phyloP scores from a whole-genome alignment of 805 yeast species.

The Grigorovia humatica region DNA sequence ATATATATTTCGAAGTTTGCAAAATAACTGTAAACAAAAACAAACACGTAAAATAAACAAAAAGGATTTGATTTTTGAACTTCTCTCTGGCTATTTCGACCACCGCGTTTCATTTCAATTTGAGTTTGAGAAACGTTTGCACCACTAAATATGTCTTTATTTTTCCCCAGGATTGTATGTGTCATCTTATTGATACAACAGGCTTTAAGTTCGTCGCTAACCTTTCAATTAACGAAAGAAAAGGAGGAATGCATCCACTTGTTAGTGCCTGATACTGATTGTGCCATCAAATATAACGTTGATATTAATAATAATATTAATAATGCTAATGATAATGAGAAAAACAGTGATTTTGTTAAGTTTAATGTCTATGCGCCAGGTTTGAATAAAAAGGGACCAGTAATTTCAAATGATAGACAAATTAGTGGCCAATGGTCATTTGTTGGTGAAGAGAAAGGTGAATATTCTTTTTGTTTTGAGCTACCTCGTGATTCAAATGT shows the following conservation, averaged over 20 bases:
- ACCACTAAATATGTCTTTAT: neutral
- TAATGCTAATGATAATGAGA: slow-evolving; percentile 12
- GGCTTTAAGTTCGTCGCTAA: slow-evolving; percentile 15
- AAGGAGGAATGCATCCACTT: slow-evolving; percentile 21
- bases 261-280: slow-evolving; percentile 50
- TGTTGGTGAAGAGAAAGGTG: slow-evolving; percentile 57
- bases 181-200: neutral
- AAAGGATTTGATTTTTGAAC: too few species aligned
- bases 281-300: slow-evolving; percentile 33
- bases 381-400: slow-evolving; percentile 18
- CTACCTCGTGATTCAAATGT: slow-evolving; percentile 64
- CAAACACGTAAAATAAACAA: neutral
- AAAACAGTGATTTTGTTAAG: slow-evolving; percentile 12
- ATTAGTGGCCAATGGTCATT: slow-evolving; percentile 76
- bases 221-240: slow-evolving; percentile 19
- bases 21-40: neutral
- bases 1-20: neutral
- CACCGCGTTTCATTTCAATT: too few species aligned
- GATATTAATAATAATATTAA: slow-evolving; percentile 22
- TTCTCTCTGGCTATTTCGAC: too few species aligned
- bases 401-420: slow-evolving; percentile 46
- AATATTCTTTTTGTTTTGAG: slow-evolving; percentile 78
- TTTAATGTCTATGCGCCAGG: slow-evolving; percentile 27
- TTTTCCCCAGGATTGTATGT: neutral
- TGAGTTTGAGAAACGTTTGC: too few species aligned